Evolutionary conservation across 208 protist species (phyloP).

Genomic region (Trypanosoma avium): DNA sequence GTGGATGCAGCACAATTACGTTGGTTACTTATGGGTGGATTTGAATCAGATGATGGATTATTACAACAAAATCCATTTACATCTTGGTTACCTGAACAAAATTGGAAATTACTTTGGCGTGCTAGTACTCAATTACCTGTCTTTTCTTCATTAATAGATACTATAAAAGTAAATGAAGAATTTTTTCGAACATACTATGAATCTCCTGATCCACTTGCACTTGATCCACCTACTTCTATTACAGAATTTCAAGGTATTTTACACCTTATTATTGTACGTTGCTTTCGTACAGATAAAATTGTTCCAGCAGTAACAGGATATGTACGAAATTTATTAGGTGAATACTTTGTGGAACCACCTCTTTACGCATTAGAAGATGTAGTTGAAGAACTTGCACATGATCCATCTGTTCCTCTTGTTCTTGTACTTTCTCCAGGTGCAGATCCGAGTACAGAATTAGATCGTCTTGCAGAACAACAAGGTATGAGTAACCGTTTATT

Average conservation of each 20-base stretch:
- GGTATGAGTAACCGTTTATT: conserved; percentile 85
- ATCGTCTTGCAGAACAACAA: conserved; percentile 92
- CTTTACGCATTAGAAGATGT: conserved; percentile 93
- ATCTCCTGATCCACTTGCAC: conserved; percentile 67
- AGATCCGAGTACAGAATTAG: conserved; percentile 95
- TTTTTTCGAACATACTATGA: conserved; percentile 87
- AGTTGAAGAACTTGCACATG: conserved; percentile 85
- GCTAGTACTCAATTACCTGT: conserved; percentile 62
- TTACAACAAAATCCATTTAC: conserved; percentile 48
- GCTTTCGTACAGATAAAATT: conserved; percentile 96
- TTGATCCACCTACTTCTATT: conserved; percentile 69
- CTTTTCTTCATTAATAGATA: conserved; percentile 9
- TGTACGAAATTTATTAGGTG: conserved; percentile 78
- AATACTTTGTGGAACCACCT: conserved; percentile 91
- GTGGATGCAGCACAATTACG: conserved; percentile 86
- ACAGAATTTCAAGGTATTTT: conserved; percentile 72
- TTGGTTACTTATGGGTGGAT: conserved; percentile 91
- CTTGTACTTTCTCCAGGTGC: conserved; percentile 97
- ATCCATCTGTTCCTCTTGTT: conserved; percentile 93
- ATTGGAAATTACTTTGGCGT: conserved; percentile 87
- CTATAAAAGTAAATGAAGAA: conserved; percentile 59
- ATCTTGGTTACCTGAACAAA: conserved; percentile 86
- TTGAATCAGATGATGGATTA: conserved; percentile 52
- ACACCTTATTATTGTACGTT: conserved; percentile 92
- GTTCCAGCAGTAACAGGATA: conserved; percentile 92